phyloP scores from a whole-genome alignment of 2,329 filamentous ascomycete species.

The Microdochium bolleyi region DNA sequence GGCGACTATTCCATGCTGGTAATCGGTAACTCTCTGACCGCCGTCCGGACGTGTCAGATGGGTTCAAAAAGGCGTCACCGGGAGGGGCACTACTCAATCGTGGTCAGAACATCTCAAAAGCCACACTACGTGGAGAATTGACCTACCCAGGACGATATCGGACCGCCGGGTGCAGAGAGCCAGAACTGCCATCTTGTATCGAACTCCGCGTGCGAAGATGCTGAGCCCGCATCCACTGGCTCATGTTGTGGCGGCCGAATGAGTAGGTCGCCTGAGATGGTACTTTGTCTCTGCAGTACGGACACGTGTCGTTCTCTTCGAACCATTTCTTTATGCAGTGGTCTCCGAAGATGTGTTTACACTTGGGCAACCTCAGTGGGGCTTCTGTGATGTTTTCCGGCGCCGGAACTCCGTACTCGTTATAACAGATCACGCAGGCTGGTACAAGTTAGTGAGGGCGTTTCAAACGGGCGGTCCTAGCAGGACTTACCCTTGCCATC shows the following conservation, averaged over 20 bases:
- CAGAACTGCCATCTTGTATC: neutral
- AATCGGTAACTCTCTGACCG: neutral
- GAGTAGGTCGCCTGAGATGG: slow-evolving; percentile 34
- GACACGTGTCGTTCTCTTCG: slow-evolving; percentile 52
- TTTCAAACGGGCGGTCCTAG: neutral
- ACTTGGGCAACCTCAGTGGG: slow-evolving; percentile 50
- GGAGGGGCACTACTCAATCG: neutral
- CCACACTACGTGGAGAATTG: neutral
- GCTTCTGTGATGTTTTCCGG: slow-evolving; percentile 51
- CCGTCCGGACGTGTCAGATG: neutral
- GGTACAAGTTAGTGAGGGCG: neutral
- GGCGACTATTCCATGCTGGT: neutral
- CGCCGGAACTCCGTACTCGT: slow-evolving; percentile 47
- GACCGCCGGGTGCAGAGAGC: neutral
- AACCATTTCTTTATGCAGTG: slow-evolving; percentile 61
- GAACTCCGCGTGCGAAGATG: slow-evolving; percentile 7
- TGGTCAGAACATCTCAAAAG: neutral
- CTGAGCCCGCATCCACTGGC: slow-evolving; percentile 17
- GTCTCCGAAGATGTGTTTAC: slow-evolving; percentile 57
- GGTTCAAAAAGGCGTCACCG: neutral
- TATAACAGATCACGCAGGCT: slow-evolving; percentile 60
- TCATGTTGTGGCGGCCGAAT: slow-evolving; percentile 11
- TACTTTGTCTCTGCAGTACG: slow-evolving; percentile 56
- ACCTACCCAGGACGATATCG: neutral
- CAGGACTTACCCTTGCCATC: slow-evolving; percentile 38